These are phyloP conservation scores for Ceratocystis destructans DNA, from an alignment of 2,329 filamentous ascomycete genomes.

Conservation along the genomic window DNA sequence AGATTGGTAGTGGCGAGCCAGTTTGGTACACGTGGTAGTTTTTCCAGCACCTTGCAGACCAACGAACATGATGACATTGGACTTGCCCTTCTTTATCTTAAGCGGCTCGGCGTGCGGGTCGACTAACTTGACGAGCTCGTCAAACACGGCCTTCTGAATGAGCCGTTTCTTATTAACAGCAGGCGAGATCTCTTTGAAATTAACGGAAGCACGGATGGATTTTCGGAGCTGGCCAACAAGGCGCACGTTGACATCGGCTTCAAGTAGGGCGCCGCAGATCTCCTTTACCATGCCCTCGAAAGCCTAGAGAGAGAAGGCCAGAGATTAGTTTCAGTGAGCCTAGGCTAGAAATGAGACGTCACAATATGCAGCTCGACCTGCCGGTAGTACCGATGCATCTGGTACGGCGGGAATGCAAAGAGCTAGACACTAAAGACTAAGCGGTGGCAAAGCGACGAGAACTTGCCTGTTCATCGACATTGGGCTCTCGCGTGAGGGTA, in stretches of 20 bases:
- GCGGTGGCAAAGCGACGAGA: neutral
- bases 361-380: neutral
- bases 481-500: constrained; percentile 80
- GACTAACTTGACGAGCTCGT: constrained; percentile 88
- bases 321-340: constrained; percentile 13
- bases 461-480: constrained; percentile 83
- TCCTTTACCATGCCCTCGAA: constrained; percentile 98
- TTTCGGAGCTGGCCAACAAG: constrained; percentile 85
- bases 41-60: constrained; percentile 95
- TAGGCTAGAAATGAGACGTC: neutral
- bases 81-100: constrained; percentile 89
- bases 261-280: constrained; percentile 86
- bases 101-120: constrained; percentile 92
- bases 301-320: constrained; percentile 39
- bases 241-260: constrained; percentile 93
- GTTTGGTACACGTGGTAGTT: constrained; percentile 94
- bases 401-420: neutral
- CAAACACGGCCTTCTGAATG: constrained; percentile 95
- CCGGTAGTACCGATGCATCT: neutral
- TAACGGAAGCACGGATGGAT: constrained; percentile 79
- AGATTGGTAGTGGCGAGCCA: constrained; percentile 87
- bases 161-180: constrained; percentile 96
- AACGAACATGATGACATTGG: constrained; percentile 99
- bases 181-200: constrained; percentile 83
- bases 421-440: neutral